phyloP scores from a whole-genome alignment of 2,329 filamentous ascomycete genomes.

The Myriangium duriaei region DNA sequence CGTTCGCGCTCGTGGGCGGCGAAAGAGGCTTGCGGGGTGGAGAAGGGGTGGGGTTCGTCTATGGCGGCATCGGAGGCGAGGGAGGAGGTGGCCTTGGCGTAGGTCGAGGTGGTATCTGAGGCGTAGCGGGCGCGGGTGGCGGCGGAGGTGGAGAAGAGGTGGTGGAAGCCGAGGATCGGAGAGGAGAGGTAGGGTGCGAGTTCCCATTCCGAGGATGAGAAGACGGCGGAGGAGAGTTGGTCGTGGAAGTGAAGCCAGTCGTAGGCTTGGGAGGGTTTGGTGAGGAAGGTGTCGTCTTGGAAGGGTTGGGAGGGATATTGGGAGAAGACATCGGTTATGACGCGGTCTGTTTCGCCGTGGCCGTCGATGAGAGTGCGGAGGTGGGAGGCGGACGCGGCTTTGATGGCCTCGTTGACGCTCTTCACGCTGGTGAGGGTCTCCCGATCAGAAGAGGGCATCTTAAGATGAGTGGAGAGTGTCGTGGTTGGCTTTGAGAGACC shows the following conservation, averaged over 20 bases:
- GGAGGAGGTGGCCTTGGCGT: conserved; percentile 24
- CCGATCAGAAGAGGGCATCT: conserved; percentile 1
- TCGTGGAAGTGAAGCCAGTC: conserved; percentile 97
- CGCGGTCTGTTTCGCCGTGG: conserved; percentile 64
- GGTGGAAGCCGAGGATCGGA: conserved; percentile 77
- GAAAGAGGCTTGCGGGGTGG: conserved; percentile 71
- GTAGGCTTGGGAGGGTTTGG: conserved; percentile 75
- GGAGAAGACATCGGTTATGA: conserved; percentile 72
- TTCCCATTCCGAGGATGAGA: conserved; percentile 84
- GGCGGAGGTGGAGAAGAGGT: conserved; percentile 69
- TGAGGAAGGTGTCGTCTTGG: conserved; percentile 84
- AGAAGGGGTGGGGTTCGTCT: conserved; percentile 50
- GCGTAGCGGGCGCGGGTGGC: conserved; percentile 26
- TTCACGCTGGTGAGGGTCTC: conserved; percentile 26
- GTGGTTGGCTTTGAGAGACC: conserved; percentile 50
- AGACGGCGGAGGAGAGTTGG: conserved; percentile 63
- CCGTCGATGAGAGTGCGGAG: conserved; percentile 67
- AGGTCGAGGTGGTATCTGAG: conserved; percentile 22
- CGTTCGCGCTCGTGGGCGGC: conserved; percentile 70
- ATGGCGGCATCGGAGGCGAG: conserved; percentile 25
- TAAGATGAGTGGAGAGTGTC: conserved; percentile 14
- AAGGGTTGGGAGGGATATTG: conserved; percentile 78
- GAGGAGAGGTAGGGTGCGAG: conserved; percentile 76
- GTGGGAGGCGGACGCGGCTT: conserved; percentile 59
- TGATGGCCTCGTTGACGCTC: conserved; percentile 59